A percentile compares a stretch with the other conserved stretches of the same genome.
Evolutionary conservation across 1,284 basidiomycete genomes (phyloP).

Genomic region (Sporisorium iseilematis-ciliati): DNA sequence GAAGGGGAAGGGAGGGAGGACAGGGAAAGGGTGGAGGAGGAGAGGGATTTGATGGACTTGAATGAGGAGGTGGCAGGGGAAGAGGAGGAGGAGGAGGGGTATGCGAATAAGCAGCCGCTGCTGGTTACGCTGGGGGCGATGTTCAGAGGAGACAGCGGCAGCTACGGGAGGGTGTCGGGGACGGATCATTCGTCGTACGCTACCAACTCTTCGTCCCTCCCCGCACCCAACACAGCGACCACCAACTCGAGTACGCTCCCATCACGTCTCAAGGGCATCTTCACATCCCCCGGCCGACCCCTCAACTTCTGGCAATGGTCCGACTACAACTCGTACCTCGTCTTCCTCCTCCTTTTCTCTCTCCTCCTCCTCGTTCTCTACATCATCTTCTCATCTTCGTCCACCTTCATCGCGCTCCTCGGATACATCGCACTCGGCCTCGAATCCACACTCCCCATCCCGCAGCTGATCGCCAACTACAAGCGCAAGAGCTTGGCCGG

Average conservation of each 20-base stretch:
- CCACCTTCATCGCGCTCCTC: constrained; percentile 77
- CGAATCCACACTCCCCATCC: constrained; percentile 70
- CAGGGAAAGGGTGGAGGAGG: neutral
- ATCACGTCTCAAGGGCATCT: neutral
- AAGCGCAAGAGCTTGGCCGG: constrained; percentile 83
- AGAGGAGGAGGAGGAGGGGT: constrained; percentile 23
- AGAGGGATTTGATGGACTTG: constrained; percentile 31
- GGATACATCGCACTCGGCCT: constrained; percentile 80
- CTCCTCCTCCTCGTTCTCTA: constrained; percentile 65
- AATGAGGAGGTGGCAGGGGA: constrained; percentile 2
- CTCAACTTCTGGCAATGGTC: constrained; percentile 88
- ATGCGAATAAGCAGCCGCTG: constrained; percentile 49
- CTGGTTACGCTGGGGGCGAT: constrained; percentile 33
- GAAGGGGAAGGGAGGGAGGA: constrained; percentile 1
- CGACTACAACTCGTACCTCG: constrained; percentile 78
- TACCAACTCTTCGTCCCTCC: neutral
- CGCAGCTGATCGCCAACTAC: constrained; percentile 72
- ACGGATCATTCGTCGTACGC: constrained; percentile 17
- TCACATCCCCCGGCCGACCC: constrained; percentile 71
- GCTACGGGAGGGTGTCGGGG: constrained; percentile 22
- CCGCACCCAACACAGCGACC: neutral
- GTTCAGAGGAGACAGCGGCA: constrained; percentile 14
- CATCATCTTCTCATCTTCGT: constrained; percentile 79
- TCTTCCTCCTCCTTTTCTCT: constrained; percentile 83
- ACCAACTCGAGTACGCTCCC: neutral